Evolutionary conservation across 768 basidiomycete species (phyloP), one percentile per base, ranked within the genome.

Genomic region (Lentinus tigrinus): DNA sequence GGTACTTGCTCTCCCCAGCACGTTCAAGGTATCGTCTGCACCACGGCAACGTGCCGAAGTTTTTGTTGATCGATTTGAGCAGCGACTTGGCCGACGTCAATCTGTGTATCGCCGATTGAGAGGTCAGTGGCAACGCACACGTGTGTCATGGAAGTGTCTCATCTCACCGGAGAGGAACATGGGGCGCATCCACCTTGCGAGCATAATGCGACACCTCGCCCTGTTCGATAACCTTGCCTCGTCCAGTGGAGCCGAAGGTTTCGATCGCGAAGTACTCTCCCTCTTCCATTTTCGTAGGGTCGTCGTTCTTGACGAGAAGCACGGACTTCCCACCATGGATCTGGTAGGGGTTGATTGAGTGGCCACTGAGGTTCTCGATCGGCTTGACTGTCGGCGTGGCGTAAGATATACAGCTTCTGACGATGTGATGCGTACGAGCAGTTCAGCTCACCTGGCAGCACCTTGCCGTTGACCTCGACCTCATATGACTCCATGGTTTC

Each of bases 401-500:
- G 24, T 38, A 39, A 53, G 38, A 17, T n/a, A 9, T 17, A 17
- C 21, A n/a, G 40, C 14, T 42, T 42, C 40, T 31, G 31, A 31
- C 31, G 31, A 31, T 31, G 7, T 31, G 11, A 31, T 11, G 7
- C 31, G 7, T 11, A 11, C 21, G 10, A 24, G 14, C 21, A 24
- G 63, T 71, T 37, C 24, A 94, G 63, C 72, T 37, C 24, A 94
- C 94, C 93, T 49, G 89, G 93, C 63, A 86, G 78, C 8, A 87
- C 79, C 66, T 93, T 93, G 23, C 92, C 88, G 14, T 83, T 82
- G n/a, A 95, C 84, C 67, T 94, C 93, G 11, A 99, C 96, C 70
- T 98, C 97, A 67, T 98, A 98, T 0, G 91, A 93, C 69, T 98
- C 95, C 97, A 99, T 99, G 2, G 94, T 95, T 71, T 99, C 97